Percentiles rank a stretch among this genome's conserved stretches.
Evolutionary conservation across 1,284 basidiomycete genomes (phyloP).

Genomic region (Cryptococcus floricola): DNA sequence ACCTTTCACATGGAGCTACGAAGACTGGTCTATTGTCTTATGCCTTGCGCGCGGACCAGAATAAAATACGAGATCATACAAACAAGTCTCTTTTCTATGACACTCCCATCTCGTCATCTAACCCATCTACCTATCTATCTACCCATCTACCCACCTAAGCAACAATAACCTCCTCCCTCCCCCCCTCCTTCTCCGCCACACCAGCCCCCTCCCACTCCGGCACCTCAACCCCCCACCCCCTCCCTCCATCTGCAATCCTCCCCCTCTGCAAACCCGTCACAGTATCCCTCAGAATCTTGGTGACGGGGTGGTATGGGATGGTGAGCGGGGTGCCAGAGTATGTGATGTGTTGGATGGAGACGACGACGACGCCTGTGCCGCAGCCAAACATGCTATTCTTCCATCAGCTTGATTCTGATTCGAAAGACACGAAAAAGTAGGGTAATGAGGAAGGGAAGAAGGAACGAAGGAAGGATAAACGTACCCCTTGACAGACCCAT

Average conservation of each 20-base stretch:
- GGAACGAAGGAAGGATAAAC: constrained; percentile 4
- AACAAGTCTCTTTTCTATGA: too few species aligned
- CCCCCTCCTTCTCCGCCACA: constrained; percentile 19
- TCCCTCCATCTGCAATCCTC: constrained; percentile 25
- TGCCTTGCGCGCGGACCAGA: too few species aligned
- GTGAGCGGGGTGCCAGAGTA: constrained; percentile 28
- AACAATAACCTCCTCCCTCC: constrained; percentile 12
- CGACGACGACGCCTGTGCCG: constrained; percentile 44
- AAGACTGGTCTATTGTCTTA: too few species aligned
- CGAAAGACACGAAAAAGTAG: background rate
- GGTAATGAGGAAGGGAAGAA: background rate
- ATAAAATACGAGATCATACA: too few species aligned
- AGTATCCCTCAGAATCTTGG: constrained; percentile 38
- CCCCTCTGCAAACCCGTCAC: constrained; percentile 43
- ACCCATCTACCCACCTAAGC: background rate
- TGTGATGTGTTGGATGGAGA: constrained; percentile 33
- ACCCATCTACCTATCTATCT: too few species aligned
- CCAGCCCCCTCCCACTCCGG: constrained; percentile 27
- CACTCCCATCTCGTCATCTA: too few species aligned
- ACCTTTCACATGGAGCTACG: too few species aligned
- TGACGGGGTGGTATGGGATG: constrained; percentile 38
- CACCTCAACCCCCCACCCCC: constrained; percentile 35
- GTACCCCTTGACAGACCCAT: constrained; percentile 41
- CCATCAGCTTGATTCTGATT: too few species aligned
- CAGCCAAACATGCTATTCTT: constrained; percentile 38